Base-by-base conservation (phyloP, 192 early-diverging fungal species). In the Jimgerdemannia lactiflua region DNA sequence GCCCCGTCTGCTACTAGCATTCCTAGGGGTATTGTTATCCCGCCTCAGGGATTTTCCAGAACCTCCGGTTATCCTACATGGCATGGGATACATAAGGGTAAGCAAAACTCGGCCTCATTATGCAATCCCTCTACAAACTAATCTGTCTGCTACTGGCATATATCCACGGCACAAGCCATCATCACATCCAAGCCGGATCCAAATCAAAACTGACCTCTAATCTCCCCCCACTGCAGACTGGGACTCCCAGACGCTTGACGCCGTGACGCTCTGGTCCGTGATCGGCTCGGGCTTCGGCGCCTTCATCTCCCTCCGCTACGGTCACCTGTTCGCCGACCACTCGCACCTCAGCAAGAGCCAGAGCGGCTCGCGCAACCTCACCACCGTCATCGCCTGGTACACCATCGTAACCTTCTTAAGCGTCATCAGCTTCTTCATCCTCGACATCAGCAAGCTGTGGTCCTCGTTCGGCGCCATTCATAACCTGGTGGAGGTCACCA, bases 401-500 rank as follows among this genome's bases (percentile, higher is more conserved):
- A 3, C 43, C 3, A 6, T 74, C 14, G 17, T 39, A 3, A 76
- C 75, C 6, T 11, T 39, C 4, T 14, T 39, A 18, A 40, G 39
- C n/a, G 42, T 17, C 40, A 0, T 66, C 4, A 8, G 43, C 11
- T 59, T 64, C 64, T 17, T 73, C 14, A 0, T 73, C 4, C 8
- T 74, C 17, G 76, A 75, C 67, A 18, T 75, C 40, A 65, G 72
- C 18, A 77, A 77, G 49, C 54, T 77, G 8, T 77, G 39, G 64
- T n/a, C 11, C 3, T 41, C 29, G 9, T 8, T 77, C 11, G 80
- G 80, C 19, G 77, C 77, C 4, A 65, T 82, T 20, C 84, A 85
- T 20, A 85, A 85, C 49, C n/a, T 78, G 39, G 74, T 82, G 10
- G 84, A 85, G 72, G 78, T 85, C 39, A 77, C 79, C 3, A 63